Evolutionary conservation across 352 stramenopile species (phyloP), one percentile per base, ranked within the genome.

Genomic region (Pythium aquatile): DNA sequence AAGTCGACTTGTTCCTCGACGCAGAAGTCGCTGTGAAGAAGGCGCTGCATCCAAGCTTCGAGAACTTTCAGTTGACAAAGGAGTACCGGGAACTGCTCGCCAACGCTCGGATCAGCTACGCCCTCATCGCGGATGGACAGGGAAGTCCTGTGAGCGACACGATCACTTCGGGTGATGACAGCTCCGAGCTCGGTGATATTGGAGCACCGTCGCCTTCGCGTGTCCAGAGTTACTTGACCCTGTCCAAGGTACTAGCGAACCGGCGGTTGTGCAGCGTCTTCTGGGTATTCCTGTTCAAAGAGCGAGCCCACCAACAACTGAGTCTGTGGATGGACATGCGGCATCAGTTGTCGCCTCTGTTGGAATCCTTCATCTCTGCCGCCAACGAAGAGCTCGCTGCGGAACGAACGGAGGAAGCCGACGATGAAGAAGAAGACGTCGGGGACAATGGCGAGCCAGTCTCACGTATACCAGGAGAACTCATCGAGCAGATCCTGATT

Each of bases 231-330:
- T 87, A 88, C 55, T 63, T 95, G 55, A 93, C 84, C 29, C 63
- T 95, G 13, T 78, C 91, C 40, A 81, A 79, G 1, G 84, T 95
- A 10, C 62, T 95, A 16, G 73, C 69, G 17, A 95, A 95, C 64
- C 76, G 86, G 5, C 75, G 86, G 29, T 62, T 95, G 14, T 95
- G 86, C 59, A 93, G 86, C 48, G 79, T 95, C 0, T 95, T 95
- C 56, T 95, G 86, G 86, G 83, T 95, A 7, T 93, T 90, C 63
- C 55, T 95, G 16, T 95, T 93, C 67, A 93, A 93, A 57, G 86
- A 95, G 33, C 84, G 86, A 42, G 86, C 79, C 5, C 86, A 95
- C 55, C 75, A 90, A 49, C 83, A 89, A 37, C 48, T 95, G 44
- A 95, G 86, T 71, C 63, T 92, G 17, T 95, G 84, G 84, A 92